A percentile compares a stretch with the other conserved stretches of the same genome.
Conservation (phyloP, 352 stramenopile species). For the Globisporangium rhizosaccharum region DNA sequence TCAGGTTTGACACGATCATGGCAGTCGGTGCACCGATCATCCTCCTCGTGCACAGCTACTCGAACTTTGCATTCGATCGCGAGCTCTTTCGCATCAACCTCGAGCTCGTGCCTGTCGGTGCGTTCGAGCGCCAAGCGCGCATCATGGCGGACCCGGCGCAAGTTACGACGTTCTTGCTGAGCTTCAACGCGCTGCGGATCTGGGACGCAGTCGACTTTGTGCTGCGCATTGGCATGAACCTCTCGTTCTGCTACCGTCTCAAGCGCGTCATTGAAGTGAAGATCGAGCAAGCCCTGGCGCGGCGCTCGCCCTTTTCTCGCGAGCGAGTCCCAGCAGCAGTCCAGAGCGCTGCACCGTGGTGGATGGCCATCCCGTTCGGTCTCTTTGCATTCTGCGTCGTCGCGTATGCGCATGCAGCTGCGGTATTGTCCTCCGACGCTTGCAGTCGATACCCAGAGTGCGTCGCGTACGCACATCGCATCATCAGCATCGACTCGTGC, state of each 20-base stretch:
- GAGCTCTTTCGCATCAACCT: conserved; percentile 5
- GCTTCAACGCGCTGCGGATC: conserved; percentile 34
- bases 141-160: conserved; percentile 23
- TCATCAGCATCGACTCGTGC: conserved; percentile 12
- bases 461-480: conserved; percentile 14
- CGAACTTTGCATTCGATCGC: conserved; percentile 25
- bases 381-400: conserved; percentile 10
- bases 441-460: conserved; percentile 24
- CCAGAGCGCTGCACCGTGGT: conserved; percentile 12
- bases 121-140: conserved; percentile 27
- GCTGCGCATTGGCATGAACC: conserved; percentile 29
- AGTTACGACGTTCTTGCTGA: conserved; percentile 22
- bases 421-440: conserved; percentile 9
- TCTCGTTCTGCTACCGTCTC: conserved; percentile 33
- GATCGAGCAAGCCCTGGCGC: neutral
- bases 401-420: conserved; percentile 11
- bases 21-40: conserved; percentile 23
- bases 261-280: conserved; percentile 29
- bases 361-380: conserved; percentile 14
- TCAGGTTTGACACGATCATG: conserved; percentile 27
- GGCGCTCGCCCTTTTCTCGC: neutral
- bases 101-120: conserved; percentile 3
- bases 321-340: neutral
- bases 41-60: conserved; percentile 24
- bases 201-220: conserved; percentile 18